A percentile compares a stretch with the other conserved stretches of the same genome.
Conservation (phyloP, 2,329 filamentous ascomycete genomes). For the Cladophialophora psammophila region DNA sequence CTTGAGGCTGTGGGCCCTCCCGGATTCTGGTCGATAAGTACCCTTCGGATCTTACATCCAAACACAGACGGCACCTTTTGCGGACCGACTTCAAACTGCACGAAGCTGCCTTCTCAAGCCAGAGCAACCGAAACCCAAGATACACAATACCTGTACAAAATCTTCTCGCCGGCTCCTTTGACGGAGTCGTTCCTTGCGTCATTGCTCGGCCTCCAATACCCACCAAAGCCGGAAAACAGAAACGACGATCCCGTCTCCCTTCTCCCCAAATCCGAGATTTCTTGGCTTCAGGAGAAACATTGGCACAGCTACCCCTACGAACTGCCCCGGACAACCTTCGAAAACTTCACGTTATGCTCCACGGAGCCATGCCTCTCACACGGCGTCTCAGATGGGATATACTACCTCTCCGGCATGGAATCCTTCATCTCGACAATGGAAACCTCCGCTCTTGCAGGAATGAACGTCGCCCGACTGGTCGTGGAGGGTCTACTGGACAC, state of each 20-base stretch:
- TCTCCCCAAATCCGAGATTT: constrained; percentile 59
- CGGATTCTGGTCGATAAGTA: constrained; percentile 86
- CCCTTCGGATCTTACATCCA: constrained; percentile 71
- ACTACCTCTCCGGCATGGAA: constrained; percentile 75
- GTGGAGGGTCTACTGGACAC: constrained; percentile 48
- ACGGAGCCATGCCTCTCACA: background rate
- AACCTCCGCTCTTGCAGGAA: constrained; percentile 87
- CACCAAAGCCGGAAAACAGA: constrained; percentile 32
- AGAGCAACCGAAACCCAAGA: constrained; percentile 9
- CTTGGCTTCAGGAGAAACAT: constrained; percentile 77
- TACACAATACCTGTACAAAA: constrained; percentile 66
- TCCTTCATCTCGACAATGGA: constrained; percentile 98
- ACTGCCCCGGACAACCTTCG: constrained; percentile 85
- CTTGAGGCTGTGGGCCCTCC: constrained; percentile 70
- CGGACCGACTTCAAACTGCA: constrained; percentile 10
- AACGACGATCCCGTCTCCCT: constrained; percentile 33
- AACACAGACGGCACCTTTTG: constrained; percentile 39
- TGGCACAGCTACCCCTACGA: constrained; percentile 89
- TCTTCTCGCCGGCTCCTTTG: constrained; percentile 65
- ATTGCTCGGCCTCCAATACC: constrained; percentile 56
- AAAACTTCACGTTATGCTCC: constrained; percentile 65
- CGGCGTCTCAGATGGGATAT: constrained; percentile 6
- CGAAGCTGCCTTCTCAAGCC: constrained; percentile 3
- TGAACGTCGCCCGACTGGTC: constrained; percentile 65
- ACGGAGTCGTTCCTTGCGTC: constrained; percentile 56